Evolutionary conservation across 2,329 filamentous ascomycete species (phyloP).

Genomic region (Tolypocladium paradoxum): DNA sequence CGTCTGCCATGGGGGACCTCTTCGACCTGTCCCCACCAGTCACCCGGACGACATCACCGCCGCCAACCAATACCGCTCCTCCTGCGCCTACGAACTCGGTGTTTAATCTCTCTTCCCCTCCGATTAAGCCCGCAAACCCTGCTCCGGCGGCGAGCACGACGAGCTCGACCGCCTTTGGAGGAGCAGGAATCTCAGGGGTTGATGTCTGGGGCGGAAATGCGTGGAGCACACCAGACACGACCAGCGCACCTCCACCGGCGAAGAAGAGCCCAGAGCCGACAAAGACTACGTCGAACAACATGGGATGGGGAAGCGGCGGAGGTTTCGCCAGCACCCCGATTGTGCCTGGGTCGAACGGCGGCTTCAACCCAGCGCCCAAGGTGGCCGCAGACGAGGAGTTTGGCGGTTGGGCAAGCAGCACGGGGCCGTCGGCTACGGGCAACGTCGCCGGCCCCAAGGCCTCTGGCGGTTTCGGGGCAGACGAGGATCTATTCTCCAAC

Average conservation of each 20-base stretch:
- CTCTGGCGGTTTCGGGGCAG: slow-evolving; percentile 49
- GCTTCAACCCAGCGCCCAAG: slow-evolving; percentile 54
- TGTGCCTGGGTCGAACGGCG: slow-evolving; percentile 51
- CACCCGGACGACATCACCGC: slow-evolving; percentile 32
- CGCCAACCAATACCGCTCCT: slow-evolving; percentile 22
- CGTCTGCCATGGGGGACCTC: slow-evolving; percentile 62
- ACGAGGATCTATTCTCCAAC: slow-evolving; percentile 88
- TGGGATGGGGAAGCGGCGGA: slow-evolving; percentile 44
- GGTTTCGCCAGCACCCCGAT: slow-evolving; percentile 50
- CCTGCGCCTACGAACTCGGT: slow-evolving; percentile 47
- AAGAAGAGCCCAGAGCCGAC: slow-evolving; percentile 46
- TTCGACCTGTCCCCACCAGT: slow-evolving; percentile 61
- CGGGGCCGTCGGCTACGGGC: slow-evolving; percentile 30
- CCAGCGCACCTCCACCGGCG: slow-evolving; percentile 29
- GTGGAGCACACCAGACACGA: slow-evolving; percentile 52
- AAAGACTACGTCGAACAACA: slow-evolving; percentile 43
- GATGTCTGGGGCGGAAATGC: slow-evolving; percentile 84
- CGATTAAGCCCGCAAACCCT: slow-evolving; percentile 32
- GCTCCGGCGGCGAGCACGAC: slow-evolving; percentile 25
- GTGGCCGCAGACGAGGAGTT: slow-evolving; percentile 90
- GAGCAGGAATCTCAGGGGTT: slow-evolving; percentile 34
- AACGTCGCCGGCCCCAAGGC: slow-evolving; percentile 39
- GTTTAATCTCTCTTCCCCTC: slow-evolving; percentile 65
- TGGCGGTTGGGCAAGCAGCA: slow-evolving; percentile 81
- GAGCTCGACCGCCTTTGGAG: slow-evolving; percentile 25